Conservation (phyloP, 306 rosid genomes). For the Pterocarpus santalinus region DNA sequence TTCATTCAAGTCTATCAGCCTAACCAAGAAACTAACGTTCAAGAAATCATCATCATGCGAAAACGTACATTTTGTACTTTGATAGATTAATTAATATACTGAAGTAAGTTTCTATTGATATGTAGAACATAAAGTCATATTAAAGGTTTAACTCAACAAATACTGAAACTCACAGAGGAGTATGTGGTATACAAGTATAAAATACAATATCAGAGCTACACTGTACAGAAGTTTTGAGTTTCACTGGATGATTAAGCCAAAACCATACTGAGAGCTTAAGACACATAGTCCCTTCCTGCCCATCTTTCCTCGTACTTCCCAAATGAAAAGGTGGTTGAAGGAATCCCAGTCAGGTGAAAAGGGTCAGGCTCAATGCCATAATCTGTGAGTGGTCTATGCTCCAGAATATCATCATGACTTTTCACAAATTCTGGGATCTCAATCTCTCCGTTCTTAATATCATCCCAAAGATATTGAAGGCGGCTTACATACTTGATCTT, state of each 20-base stretch:
- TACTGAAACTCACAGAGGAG: slow-evolving; percentile 24
- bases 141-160: slow-evolving; percentile 15
- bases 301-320: slow-evolving; percentile 82
- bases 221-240: slow-evolving; percentile 50
- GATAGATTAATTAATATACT: slow-evolving; percentile 6
- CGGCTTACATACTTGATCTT: slow-evolving; percentile 90
- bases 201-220: slow-evolving; percentile 38
- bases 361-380: slow-evolving; percentile 94
- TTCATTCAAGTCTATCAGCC: slow-evolving; percentile 5
- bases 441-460: slow-evolving; percentile 77
- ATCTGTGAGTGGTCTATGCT: slow-evolving; percentile 93
- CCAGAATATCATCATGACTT: slow-evolving; percentile 80
- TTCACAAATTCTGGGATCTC: slow-evolving; percentile 90
- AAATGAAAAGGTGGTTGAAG: slow-evolving; percentile 68
- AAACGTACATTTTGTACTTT: slow-evolving; percentile 26
- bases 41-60: slow-evolving; percentile 8
- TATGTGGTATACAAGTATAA: slow-evolving; percentile 22
- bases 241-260: not conserved
- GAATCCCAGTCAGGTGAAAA: slow-evolving; percentile 67
- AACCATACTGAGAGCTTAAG: slow-evolving; percentile 60
- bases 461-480: slow-evolving; percentile 96
- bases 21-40: slow-evolving; percentile 2
- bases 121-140: slow-evolving; percentile 16
- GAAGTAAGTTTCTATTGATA: slow-evolving; percentile 18
- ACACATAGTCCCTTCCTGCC: slow-evolving; percentile 63